A percentile compares a stretch with the other conserved stretches of the same genome.
Evolutionary conservation across 352 stramenopile species (phyloP).

Genomic region (Pythium sukuiense): DNA sequence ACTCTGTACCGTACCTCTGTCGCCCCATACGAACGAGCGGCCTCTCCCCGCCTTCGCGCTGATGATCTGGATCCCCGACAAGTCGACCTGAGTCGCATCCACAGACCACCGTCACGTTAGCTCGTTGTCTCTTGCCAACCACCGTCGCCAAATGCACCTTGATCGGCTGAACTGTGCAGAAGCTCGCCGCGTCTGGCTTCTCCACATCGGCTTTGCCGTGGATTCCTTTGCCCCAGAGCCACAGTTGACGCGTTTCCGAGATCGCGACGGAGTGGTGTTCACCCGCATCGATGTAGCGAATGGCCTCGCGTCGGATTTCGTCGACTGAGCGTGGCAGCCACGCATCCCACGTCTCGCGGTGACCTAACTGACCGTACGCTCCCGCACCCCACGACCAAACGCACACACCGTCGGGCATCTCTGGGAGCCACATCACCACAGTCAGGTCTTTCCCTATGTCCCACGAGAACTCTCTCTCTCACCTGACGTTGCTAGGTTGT

Average conservation of each 20-base stretch:
- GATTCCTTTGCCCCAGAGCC: slow-evolving; percentile 73
- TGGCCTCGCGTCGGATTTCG: slow-evolving; percentile 58
- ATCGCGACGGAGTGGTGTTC: slow-evolving; percentile 72
- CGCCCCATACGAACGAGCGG: slow-evolving; percentile 77
- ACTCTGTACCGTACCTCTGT: slow-evolving; percentile 42
- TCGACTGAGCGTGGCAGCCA: slow-evolving; percentile 61
- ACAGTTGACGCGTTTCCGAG: slow-evolving; percentile 58
- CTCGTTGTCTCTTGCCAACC: neutral
- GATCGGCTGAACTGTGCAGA: slow-evolving; percentile 55
- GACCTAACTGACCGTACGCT: slow-evolving; percentile 71
- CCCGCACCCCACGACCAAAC: slow-evolving; percentile 76
- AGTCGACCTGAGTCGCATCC: slow-evolving; percentile 36
- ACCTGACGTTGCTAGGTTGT: slow-evolving; percentile 75
- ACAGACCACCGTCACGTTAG: neutral
- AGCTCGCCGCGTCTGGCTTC: slow-evolving; percentile 42
- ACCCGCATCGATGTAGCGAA: slow-evolving; percentile 63
- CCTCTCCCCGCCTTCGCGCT: slow-evolving; percentile 55
- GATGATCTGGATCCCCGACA: slow-evolving; percentile 53
- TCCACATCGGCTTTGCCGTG: slow-evolving; percentile 49
- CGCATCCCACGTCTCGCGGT: slow-evolving; percentile 71
- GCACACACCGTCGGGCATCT: slow-evolving; percentile 54
- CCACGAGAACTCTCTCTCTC: neutral
- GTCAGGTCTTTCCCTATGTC: neutral
- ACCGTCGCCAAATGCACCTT: slow-evolving; percentile 27
- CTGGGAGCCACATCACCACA: slow-evolving; percentile 22